A percentile compares a stretch with the other conserved stretches of the same genome.
Conservation (phyloP, 176 grass and related monocot species). For the Triticum aestivum region DNA sequence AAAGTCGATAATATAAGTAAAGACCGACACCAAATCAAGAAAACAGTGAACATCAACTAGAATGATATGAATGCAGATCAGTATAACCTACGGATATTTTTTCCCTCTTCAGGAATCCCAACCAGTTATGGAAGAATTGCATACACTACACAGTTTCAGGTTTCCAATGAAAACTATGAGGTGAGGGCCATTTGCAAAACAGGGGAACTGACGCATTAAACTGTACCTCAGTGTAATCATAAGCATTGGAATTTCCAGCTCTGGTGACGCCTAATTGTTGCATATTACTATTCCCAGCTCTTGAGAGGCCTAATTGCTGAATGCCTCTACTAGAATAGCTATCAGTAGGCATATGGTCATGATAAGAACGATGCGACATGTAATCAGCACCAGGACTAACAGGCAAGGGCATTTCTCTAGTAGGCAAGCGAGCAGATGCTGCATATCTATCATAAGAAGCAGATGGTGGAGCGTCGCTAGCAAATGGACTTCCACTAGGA, state of each 20-base stretch:
- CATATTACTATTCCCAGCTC: slow-evolving; percentile 31
- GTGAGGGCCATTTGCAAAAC: slow-evolving; percentile 23
- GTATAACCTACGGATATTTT: background rate
- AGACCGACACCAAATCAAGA: slow-evolving; percentile 11
- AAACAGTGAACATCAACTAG: slow-evolving; percentile 6
- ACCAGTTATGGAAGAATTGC: slow-evolving; percentile 14
- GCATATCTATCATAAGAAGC: slow-evolving; percentile 44
- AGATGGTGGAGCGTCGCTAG: slow-evolving; percentile 35
- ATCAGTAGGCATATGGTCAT: slow-evolving; percentile 46
- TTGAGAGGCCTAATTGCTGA: slow-evolving; percentile 33
- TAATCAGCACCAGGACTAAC: slow-evolving; percentile 39
- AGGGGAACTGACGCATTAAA: slow-evolving; percentile 32
- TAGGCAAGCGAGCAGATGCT: slow-evolving; percentile 35
- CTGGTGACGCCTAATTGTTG: slow-evolving; percentile 50
- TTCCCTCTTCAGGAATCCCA: slow-evolving; percentile 2
- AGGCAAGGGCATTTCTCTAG: slow-evolving; percentile 43
- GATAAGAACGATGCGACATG: slow-evolving; percentile 37
- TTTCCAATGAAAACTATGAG: slow-evolving; percentile 9
- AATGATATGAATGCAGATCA: slow-evolving; percentile 2
- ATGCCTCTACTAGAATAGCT: slow-evolving; percentile 43
- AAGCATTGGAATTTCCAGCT: slow-evolving; percentile 58
- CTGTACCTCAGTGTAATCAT: slow-evolving; percentile 66
- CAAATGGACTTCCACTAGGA: slow-evolving; percentile 40
- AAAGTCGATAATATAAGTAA: background rate
- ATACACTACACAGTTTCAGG: slow-evolving; percentile 26